Conservation (phyloP, 495 filamentous ascomycete genomes). For the Hypoxylon perforatum region DNA sequence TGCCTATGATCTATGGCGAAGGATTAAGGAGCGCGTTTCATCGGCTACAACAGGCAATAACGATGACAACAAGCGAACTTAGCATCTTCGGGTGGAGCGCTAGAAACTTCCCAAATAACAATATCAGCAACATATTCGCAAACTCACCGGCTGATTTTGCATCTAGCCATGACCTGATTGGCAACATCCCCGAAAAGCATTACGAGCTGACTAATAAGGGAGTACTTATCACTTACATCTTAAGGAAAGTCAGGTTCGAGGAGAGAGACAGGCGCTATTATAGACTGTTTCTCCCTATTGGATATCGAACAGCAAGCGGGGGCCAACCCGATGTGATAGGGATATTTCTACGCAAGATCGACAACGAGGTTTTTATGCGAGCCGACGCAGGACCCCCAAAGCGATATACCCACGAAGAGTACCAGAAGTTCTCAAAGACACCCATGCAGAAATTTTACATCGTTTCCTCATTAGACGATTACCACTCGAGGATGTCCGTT, state of each 20-base stretch:
- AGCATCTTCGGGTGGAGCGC: constrained; percentile 28
- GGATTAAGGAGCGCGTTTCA: constrained; percentile 34
- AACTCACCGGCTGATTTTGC: not conserved
- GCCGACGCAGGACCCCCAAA: not conserved
- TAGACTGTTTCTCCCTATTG: not conserved
- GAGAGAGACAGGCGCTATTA: not conserved
- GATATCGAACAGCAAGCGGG: not conserved
- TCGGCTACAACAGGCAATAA: constrained; percentile 44
- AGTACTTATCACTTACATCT: not conserved
- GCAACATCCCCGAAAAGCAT: not conserved
- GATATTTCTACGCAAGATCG: not conserved
- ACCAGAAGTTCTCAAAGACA: not conserved
- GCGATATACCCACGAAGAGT: not conserved
- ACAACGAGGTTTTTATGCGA: not conserved
- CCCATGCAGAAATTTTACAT: not conserved
- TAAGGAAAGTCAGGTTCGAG: not conserved
- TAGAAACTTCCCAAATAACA: not conserved
- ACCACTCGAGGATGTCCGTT: not conserved
- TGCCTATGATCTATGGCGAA: constrained; percentile 46
- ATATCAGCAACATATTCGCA: not conserved
- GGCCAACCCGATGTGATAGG: not conserved
- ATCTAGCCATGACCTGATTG: not conserved
- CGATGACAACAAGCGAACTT: constrained; percentile 28
- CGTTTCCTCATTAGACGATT: not conserved
- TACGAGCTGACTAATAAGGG: not conserved